phyloP scores from a whole-genome alignment of 1,139 yeast species.

The Geotrichum macrosporum region DNA sequence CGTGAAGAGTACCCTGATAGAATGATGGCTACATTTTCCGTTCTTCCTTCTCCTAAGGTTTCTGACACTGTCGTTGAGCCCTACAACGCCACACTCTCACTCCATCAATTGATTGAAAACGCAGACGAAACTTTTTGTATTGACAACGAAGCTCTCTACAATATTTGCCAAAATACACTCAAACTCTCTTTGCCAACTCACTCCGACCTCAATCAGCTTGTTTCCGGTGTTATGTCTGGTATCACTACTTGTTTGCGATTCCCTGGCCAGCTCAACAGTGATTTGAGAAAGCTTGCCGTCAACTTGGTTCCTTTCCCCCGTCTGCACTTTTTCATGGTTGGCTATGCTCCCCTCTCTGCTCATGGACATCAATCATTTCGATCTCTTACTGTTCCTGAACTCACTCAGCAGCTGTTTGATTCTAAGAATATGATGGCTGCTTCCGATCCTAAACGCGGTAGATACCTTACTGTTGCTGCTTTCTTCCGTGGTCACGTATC shows the following conservation, averaged over 20 bases:
- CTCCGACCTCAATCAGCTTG: constrained; percentile 42
- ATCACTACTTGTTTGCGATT: constrained; percentile 45
- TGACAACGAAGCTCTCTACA: constrained; percentile 46
- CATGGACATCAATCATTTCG: constrained; percentile 41
- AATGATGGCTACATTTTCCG: constrained; percentile 46
- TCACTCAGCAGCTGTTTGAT: constrained; percentile 45
- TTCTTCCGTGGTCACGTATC: constrained; percentile 46
- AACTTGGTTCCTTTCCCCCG: constrained; percentile 48
- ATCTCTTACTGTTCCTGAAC: constrained; percentile 43
- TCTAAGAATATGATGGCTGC: constrained; percentile 47
- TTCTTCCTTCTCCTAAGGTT: constrained; percentile 44
- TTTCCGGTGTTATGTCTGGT: constrained; percentile 46
- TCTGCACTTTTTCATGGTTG: constrained; percentile 46
- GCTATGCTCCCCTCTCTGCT: constrained; percentile 45
- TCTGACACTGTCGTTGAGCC: constrained; percentile 47
- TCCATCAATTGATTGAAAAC: constrained; percentile 44
- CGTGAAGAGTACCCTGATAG: constrained; percentile 46
- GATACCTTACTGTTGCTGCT: constrained; percentile 45
- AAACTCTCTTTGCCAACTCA: constrained; percentile 42
- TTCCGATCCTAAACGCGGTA: constrained; percentile 42
- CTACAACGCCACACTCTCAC: constrained; percentile 43
- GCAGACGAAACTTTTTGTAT: constrained; percentile 46
- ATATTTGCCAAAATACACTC: constrained; percentile 43
- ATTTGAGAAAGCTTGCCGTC: constrained; percentile 45
- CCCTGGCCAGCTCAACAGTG: constrained; percentile 48